These are phyloP conservation scores for Rosa chinensis DNA, from an alignment of 306 rosid species.

Conservation along the genomic window DNA sequence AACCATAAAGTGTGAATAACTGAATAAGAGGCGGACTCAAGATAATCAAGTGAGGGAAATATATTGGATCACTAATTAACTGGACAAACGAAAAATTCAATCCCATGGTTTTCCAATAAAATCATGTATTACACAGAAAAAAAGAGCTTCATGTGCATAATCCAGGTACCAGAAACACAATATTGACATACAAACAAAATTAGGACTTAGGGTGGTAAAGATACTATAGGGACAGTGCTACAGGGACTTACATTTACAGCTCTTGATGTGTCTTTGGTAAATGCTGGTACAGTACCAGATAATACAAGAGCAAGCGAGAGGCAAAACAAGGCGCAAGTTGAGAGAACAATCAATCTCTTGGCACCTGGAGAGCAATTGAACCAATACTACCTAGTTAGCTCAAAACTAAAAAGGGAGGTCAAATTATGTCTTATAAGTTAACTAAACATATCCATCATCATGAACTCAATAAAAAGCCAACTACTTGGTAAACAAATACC, in stretches of 20 bases:
- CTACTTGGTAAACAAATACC: conserved; percentile 47
- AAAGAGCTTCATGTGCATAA: not conserved
- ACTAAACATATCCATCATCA: not conserved
- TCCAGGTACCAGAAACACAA: not conserved
- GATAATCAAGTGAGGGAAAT: not conserved
- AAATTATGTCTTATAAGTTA: not conserved
- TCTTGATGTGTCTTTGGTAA: conserved; percentile 72
- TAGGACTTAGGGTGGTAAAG: not conserved
- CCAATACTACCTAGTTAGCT: not conserved
- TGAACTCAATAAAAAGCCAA: conserved; percentile 7
- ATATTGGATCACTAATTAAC: not conserved
- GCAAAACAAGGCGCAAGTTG: conserved; percentile 59
- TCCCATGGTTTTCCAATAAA: not conserved
- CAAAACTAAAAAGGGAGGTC: conserved; percentile 1
- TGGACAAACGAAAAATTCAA: not conserved
- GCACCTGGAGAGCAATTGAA: conserved; percentile 58
- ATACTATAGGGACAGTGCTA: conserved; percentile 10
- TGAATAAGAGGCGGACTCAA: not conserved
- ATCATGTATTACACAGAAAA: not conserved
- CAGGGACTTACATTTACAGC: conserved; percentile 70
- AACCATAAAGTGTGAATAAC: conserved; percentile 14
- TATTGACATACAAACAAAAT: not conserved
- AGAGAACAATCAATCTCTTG: conserved; percentile 52
- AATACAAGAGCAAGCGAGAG: conserved; percentile 50
- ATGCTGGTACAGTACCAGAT: conserved; percentile 69